Evolutionary conservation across 805 yeast species (phyloP).

Genomic region (Komagataella kurtzmanii): DNA sequence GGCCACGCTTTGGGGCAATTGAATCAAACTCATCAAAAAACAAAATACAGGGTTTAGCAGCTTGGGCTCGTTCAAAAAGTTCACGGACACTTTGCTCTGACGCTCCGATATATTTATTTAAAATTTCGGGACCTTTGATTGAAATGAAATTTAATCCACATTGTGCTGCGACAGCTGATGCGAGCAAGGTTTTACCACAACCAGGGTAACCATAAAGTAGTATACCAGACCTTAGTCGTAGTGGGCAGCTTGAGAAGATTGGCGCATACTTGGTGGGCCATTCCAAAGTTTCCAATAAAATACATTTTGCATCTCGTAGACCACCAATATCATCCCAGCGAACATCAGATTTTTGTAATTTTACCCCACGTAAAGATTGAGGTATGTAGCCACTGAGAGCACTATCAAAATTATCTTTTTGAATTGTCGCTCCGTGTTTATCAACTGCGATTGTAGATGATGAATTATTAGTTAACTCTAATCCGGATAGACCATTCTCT

Average conservation of each 20-base stretch:
- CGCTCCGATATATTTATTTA: slow-evolving; percentile 94
- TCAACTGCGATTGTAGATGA: neutral
- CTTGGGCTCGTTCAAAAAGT: slow-evolving; percentile 84
- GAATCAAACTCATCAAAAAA: slow-evolving; percentile 96
- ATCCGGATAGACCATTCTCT: neutral
- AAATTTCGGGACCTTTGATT: slow-evolving; percentile 89
- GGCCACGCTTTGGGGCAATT: slow-evolving; percentile 96
- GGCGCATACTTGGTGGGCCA: slow-evolving; percentile 98
- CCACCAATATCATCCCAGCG: slow-evolving; percentile 92
- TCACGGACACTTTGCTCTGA: slow-evolving; percentile 93
- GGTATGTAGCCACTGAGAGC: slow-evolving; percentile 68
- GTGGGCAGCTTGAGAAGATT: slow-evolving; percentile 79
- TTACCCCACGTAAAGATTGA: slow-evolving; percentile 74
- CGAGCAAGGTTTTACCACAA: slow-evolving; percentile 88
- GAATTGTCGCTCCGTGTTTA: neutral
- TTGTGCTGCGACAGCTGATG: slow-evolving; percentile 87
- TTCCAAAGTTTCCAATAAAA: slow-evolving; percentile 77
- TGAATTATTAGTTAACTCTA: neutral
- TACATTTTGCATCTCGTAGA: slow-evolving; percentile 55
- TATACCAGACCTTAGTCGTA: slow-evolving; percentile 81
- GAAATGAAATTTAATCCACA: slow-evolving; percentile 90
- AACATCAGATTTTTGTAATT: slow-evolving; percentile 61
- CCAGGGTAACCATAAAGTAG: slow-evolving; percentile 94
- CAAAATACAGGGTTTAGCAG: slow-evolving; percentile 86
- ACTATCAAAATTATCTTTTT: slow-evolving; percentile 26